phyloP scores from a whole-genome alignment of 805 yeast genomes.

The Candida montana region DNA sequence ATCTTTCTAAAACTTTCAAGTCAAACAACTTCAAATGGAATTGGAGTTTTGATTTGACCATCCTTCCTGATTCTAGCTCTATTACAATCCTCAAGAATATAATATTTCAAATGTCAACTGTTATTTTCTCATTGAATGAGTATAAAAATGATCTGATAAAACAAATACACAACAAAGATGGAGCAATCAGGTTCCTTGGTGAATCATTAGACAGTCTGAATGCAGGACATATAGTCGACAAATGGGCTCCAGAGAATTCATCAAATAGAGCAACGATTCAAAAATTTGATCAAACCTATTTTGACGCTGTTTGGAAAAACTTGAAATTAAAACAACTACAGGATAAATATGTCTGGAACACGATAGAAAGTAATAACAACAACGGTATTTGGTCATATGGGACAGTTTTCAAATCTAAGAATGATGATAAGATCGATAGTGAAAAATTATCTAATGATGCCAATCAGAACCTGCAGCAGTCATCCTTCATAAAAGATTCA shows the following conservation, averaged over 20 bases:
- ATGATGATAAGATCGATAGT: neutral
- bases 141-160: slow-evolving; percentile 16
- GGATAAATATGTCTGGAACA: slow-evolving; percentile 20
- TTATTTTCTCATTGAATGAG: slow-evolving; percentile 17
- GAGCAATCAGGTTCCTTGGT: slow-evolving; percentile 25
- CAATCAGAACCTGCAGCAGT: slow-evolving; percentile 1
- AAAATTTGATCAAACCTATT: slow-evolving; percentile 13
- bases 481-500: neutral
- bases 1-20: slow-evolving; percentile 6
- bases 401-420: slow-evolving; percentile 8
- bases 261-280: slow-evolving; percentile 20
- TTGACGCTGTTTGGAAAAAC: slow-evolving; percentile 18
- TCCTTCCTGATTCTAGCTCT: slow-evolving; percentile 20
- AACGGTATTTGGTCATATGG: slow-evolving; percentile 14
- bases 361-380: slow-evolving; percentile 10
- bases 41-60: slow-evolving; percentile 21
- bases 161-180: slow-evolving; percentile 26
- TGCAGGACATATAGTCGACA: slow-evolving; percentile 19
- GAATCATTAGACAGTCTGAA: slow-evolving; percentile 25
- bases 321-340: slow-evolving; percentile 8
- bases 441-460: too few relatives aligned
- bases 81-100: slow-evolving; percentile 19
- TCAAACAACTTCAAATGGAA: slow-evolving; percentile 8
- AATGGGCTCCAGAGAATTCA: slow-evolving; percentile 31
- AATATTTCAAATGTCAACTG: slow-evolving; percentile 19